Base-by-base conservation (phyloP, 139 green algal species). In the Monoraphidium neglectum region DNA sequence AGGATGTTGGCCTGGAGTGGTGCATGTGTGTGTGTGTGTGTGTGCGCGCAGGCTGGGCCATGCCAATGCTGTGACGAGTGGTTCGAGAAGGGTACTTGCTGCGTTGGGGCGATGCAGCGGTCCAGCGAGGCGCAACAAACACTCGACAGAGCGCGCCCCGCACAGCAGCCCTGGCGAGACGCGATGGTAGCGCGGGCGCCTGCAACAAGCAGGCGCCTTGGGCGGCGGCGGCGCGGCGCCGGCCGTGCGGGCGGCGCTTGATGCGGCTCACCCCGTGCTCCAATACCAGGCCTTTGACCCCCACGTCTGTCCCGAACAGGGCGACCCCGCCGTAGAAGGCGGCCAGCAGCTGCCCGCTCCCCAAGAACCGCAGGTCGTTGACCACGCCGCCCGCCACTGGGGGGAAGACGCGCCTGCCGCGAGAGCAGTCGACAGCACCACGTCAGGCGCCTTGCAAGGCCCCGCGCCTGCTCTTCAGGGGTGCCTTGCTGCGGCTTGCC, bases 331-430 rank as follows among this genome's bases (percentile, higher is more conserved):
- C 70, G 38, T 76, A 76, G 51, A 40, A 76, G 2, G 36, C 70
- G 40, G 49, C 35, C 21, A 76, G 33, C 33, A 76, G 3, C 30
- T 16, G 64, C 35, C 38, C 43, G 26, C 53, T 28, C 1, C 54
- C 54, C 21, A 67, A 5, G 38, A 76, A 76, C 2, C 43, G 28
- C 18, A 76, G 30, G 37, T 76, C 70, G 35, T 76, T 57, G 16
- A 76, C 67, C 53, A 76, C 70, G 5, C 70, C 70, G 49, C 53
- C 51, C 51, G 70, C 28, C 16, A 67, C 51, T 37, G 70, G 35
- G 24, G 70, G 70, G 38, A 76, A 76, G 24, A 68, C 43, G 36
- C 70, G 70, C 54, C 70, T 76, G 70, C 64, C 23, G 5, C 16
- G 61, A 4, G 38, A 0, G 35, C 33, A 68, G 4, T 21, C n/a